Conservation (phyloP, 495 filamentous ascomycete genomes). For the Penicillium argentinense region DNA sequence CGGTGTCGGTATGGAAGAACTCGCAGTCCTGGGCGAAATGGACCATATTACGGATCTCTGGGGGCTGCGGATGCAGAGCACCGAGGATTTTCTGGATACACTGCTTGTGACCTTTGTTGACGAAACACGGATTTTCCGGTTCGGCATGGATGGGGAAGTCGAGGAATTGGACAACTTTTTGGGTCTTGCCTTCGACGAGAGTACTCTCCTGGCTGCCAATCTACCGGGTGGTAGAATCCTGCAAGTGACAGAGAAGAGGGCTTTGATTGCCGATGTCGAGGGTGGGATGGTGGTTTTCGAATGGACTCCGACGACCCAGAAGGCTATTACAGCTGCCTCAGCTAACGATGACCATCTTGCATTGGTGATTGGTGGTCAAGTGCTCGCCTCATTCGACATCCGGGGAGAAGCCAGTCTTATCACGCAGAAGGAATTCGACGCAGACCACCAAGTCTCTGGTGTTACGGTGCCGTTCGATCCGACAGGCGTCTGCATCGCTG, state of each 20-base stretch:
- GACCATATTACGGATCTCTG: constrained; percentile 70
- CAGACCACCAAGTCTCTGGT: constrained; percentile 78
- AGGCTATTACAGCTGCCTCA: constrained; percentile 74
- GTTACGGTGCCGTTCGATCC: constrained; percentile 60
- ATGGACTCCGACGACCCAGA: constrained; percentile 60
- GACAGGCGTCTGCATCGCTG: constrained; percentile 64
- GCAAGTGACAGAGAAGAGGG: constrained; percentile 71
- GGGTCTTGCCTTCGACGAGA: constrained; percentile 66
- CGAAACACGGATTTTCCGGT: constrained; percentile 81
- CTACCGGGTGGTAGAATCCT: constrained; percentile 62
- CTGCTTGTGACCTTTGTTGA: constrained; percentile 78
- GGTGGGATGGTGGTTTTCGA: constrained; percentile 64
- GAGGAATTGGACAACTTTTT: constrained; percentile 78
- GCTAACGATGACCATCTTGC: constrained; percentile 66
- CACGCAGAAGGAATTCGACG: constrained; percentile 56
- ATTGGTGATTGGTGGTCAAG: constrained; percentile 70
- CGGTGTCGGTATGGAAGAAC: constrained; percentile 89
- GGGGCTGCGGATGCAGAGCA: constrained; percentile 53
- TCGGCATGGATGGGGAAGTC: constrained; percentile 71
- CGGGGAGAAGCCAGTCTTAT: constrained; percentile 54
- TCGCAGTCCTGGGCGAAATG: constrained; percentile 80
- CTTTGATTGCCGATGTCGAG: constrained; percentile 64
- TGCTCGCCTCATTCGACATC: constrained; percentile 66
- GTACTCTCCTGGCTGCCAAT: constrained; percentile 70
- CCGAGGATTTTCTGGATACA: constrained; percentile 57